phyloP scores from a whole-genome alignment of 176 grass and related monocot genomes.

The Ensete glaucum region DNA sequence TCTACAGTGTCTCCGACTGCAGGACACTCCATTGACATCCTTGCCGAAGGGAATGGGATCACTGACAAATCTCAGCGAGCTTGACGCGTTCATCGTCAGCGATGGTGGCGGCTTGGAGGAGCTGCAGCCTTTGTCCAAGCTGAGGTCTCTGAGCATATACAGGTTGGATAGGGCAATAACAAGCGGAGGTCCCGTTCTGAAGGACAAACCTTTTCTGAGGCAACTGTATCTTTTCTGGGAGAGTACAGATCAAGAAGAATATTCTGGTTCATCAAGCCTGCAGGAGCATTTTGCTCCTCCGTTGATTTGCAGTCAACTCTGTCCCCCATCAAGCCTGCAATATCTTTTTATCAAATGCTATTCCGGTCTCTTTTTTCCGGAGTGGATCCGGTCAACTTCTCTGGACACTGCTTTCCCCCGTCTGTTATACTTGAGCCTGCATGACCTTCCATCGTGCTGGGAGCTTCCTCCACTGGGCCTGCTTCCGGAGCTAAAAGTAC shows the following conservation, averaged over 20 bases:
- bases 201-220: slow-evolving; percentile 44
- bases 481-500: slow-evolving; percentile 49
- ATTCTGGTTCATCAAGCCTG: too few species aligned
- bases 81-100: slow-evolving; percentile 58
- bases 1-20: slow-evolving; percentile 46
- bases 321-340: too few species aligned
- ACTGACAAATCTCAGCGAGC: slow-evolving; percentile 51
- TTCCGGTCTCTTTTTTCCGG: accelerated
- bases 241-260: not conserved
- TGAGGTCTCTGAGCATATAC: slow-evolving; percentile 52
- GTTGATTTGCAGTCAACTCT: too few species aligned
- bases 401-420: slow-evolving; percentile 1
- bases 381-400: not conserved
- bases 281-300: too few species aligned
- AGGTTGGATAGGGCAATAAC: slow-evolving; percentile 52
- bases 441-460: slow-evolving; percentile 42
- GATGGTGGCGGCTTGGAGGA: slow-evolving; percentile 50
- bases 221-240: slow-evolving; percentile 52
- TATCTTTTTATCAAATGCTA: too few species aligned
- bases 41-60: slow-evolving; percentile 55
- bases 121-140: slow-evolving; percentile 44
- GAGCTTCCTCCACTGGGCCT: slow-evolving; percentile 56
- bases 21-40: slow-evolving; percentile 46
- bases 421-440: slow-evolving; percentile 43
- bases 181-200: slow-evolving; percentile 1